These are phyloP conservation scores for Schizosaccharomyces osmophilus DNA, from an alignment of 805 yeast genomes.

Conservation along the genomic window DNA sequence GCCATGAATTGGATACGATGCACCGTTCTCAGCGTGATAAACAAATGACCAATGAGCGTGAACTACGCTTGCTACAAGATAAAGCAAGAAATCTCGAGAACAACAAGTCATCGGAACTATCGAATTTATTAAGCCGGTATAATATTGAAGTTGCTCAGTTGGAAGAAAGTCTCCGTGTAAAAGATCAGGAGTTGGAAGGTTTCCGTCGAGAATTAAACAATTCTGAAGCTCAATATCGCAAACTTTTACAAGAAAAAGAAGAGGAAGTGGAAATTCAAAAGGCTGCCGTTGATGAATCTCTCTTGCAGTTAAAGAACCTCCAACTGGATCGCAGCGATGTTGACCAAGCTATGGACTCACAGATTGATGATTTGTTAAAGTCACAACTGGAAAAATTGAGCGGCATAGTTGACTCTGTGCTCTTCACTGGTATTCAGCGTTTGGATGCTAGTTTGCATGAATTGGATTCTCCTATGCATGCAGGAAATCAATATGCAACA, in stretches of 20 bases:
- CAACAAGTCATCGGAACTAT: slow-evolving; percentile 36
- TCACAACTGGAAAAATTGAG: slow-evolving; percentile 26
- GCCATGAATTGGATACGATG: slow-evolving; percentile 51
- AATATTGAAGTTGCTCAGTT: slow-evolving; percentile 34
- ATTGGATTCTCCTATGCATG: slow-evolving; percentile 55
- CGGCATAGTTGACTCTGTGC: slow-evolving; percentile 42
- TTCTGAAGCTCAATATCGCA: slow-evolving; percentile 15
- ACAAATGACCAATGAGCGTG: slow-evolving; percentile 38
- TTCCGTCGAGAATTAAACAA: slow-evolving; percentile 10
- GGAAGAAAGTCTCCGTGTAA: slow-evolving; percentile 16
- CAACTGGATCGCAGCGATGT: slow-evolving; percentile 19
- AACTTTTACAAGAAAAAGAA: slow-evolving; percentile 39
- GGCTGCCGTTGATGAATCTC: slow-evolving; percentile 42
- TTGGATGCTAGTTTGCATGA: slow-evolving; percentile 49
- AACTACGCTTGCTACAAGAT: slow-evolving; percentile 34
- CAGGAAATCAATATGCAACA: slow-evolving; percentile 54
- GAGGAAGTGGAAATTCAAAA: slow-evolving; percentile 57
- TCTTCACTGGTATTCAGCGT: slow-evolving; percentile 42
- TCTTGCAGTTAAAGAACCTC: slow-evolving; percentile 30
- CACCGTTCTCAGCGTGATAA: slow-evolving; percentile 42
- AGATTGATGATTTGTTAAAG: slow-evolving; percentile 28
- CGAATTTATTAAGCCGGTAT: slow-evolving; percentile 35
- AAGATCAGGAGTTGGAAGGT: slow-evolving; percentile 14
- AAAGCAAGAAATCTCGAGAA: slow-evolving; percentile 36
- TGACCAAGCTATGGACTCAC: slow-evolving; percentile 31